Evolutionary conservation across 1,284 basidiomycete species (phyloP).

Genomic region (Takashimella tepidaria): DNA sequence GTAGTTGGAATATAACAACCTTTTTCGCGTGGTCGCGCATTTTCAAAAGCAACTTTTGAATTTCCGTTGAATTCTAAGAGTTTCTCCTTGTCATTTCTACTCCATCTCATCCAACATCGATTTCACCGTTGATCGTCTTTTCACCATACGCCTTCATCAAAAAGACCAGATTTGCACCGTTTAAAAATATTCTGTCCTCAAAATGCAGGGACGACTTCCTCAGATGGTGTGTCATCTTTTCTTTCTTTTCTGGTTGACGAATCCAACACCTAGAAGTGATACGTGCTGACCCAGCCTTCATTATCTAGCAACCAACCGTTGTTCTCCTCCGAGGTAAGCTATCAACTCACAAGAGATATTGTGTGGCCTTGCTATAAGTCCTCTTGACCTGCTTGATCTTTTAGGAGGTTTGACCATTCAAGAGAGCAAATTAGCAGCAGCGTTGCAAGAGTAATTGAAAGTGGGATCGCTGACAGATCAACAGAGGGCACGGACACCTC

Average conservation of each 20-base stretch:
- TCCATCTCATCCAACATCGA: neutral
- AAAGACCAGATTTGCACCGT: no score
- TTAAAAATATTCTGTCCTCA: conserved; percentile 9
- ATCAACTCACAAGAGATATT: no score
- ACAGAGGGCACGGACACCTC: conserved; percentile 91
- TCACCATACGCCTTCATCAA: no score
- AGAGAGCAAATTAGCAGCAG: neutral
- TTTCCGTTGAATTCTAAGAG: neutral
- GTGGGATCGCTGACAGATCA: conserved; percentile 1
- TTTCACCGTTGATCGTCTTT: neutral
- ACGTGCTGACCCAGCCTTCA: conserved; percentile 13
- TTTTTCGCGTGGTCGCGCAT: neutral
- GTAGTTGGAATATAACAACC: no score
- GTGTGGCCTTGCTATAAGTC: no score
- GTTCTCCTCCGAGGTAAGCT: conserved; percentile 66
- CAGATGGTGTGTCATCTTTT: conserved; percentile 34
- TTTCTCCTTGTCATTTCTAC: neutral
- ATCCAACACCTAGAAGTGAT: neutral
- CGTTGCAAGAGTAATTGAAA: neutral
- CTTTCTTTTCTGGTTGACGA: neutral
- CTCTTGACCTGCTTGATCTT: neutral
- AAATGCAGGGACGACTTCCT: conserved; percentile 46
- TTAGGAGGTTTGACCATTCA: neutral
- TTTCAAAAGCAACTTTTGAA: neutral
- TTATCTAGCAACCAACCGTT: conserved; percentile 79